These are phyloP conservation scores for Aspergillus homomorphus DNA, from an alignment of 495 filamentous ascomycete species.

Conservation along the genomic window DNA sequence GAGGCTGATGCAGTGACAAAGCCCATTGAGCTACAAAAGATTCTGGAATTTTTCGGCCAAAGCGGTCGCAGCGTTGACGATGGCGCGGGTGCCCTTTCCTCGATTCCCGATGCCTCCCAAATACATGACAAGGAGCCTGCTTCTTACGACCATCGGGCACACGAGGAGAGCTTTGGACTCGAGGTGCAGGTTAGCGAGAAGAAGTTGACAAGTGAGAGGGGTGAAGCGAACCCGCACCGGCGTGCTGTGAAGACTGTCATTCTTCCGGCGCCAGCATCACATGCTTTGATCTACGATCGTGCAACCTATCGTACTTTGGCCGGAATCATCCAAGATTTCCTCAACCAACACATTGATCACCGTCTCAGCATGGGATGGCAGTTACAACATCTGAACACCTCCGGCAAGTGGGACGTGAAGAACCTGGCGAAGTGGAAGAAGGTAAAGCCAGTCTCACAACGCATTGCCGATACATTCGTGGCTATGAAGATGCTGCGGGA, in stretches of 20 bases:
- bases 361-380: constrained; percentile 86
- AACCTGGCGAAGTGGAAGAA: constrained; percentile 89
- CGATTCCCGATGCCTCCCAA: constrained; percentile 45
- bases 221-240: constrained; percentile 11
- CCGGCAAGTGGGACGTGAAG: constrained; percentile 97
- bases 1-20: constrained; percentile 73
- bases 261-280: constrained; percentile 74
- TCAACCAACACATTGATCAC: constrained; percentile 68
- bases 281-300: constrained; percentile 80
- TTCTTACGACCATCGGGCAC: constrained; percentile 14
- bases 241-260: constrained; percentile 65
- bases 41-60: constrained; percentile 56
- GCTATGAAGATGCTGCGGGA: constrained; percentile 88
- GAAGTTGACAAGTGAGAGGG: constrained; percentile 12
- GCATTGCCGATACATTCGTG: constrained; percentile 71
- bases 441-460: constrained; percentile 70
- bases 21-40: constrained; percentile 65
- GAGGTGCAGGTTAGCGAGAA: constrained; percentile 25
- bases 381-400: constrained; percentile 75
- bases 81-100: constrained; percentile 41
- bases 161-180: constrained; percentile 29
- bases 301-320: constrained; percentile 70
- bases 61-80: constrained; percentile 13
- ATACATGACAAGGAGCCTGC: constrained; percentile 27
- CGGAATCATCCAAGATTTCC: constrained; percentile 79